Conservation (phyloP, 2,329 filamentous ascomycete species). For the Scytalidium sp. region DNA sequence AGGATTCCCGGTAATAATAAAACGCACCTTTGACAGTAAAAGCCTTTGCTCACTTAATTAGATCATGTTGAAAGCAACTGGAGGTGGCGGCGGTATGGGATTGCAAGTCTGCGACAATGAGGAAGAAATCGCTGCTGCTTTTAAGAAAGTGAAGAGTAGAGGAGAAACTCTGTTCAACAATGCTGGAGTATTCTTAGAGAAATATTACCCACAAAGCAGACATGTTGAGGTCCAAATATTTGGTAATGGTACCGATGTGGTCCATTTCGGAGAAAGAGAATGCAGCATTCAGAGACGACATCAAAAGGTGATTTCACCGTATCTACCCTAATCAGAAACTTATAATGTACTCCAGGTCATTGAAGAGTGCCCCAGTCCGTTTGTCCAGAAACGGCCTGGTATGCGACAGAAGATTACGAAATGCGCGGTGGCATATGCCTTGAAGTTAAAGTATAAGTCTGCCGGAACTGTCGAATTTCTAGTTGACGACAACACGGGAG, state of each 20-base stretch:
- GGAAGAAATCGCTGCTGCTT: conserved; percentile 27
- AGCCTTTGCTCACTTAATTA: not conserved
- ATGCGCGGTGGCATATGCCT: conserved; percentile 36
- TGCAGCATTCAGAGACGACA: conserved; percentile 46
- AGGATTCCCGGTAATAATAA: conserved; percentile 28
- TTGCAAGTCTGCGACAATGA: conserved; percentile 34
- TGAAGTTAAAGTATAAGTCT: conserved; percentile 48
- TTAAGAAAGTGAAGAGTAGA: conserved; percentile 35
- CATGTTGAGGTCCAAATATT: conserved; percentile 47
- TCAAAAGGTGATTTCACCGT: conserved; percentile 40
- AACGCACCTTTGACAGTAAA: not conserved
- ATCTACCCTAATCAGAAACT: not conserved
- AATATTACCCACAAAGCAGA: conserved; percentile 39
- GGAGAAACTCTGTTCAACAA: conserved; percentile 48
- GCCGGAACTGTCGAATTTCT: conserved; percentile 63
- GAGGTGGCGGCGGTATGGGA: conserved; percentile 44
- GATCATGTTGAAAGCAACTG: conserved; percentile 46
- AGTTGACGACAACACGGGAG: conserved; percentile 40
- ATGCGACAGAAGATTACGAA: conserved; percentile 32
- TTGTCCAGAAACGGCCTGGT: conserved; percentile 34
- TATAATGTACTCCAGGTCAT: conserved; percentile 1
- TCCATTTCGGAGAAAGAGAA: conserved; percentile 40
- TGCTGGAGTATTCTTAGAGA: conserved; percentile 44
- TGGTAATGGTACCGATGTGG: conserved; percentile 36
- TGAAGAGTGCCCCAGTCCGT: conserved; percentile 40